These are phyloP conservation scores for Schwanniomyces occidentalis DNA, from an alignment of 805 yeast genomes.

Conservation along the genomic window DNA sequence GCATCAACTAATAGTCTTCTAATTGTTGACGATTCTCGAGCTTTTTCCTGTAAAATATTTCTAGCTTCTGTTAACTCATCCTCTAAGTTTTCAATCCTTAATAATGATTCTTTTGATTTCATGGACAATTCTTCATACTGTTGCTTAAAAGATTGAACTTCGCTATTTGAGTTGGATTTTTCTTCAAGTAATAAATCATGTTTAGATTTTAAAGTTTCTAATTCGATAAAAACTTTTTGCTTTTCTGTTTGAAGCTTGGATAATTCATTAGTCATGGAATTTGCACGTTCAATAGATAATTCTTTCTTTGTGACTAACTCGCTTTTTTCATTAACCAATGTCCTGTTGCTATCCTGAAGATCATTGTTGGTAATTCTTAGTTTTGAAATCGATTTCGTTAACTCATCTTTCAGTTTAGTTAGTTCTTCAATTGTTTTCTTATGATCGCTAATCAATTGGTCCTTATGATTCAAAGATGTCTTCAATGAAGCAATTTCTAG, in stretches of 20 bases:
- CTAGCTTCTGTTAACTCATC: conserved; percentile 82
- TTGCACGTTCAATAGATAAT: conserved; percentile 26
- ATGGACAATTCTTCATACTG: conserved; percentile 72
- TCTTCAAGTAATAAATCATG: conserved; percentile 34
- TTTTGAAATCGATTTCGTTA: conserved; percentile 38
- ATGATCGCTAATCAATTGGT: conserved; percentile 38
- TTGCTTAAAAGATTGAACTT: conserved; percentile 48
- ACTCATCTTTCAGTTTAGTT: conserved; percentile 38
- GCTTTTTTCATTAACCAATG: conserved; percentile 39
- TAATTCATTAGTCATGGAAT: conserved; percentile 34
- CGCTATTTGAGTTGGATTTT: conserved; percentile 38
- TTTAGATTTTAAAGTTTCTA: conserved; percentile 41
- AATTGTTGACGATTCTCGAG: conserved; percentile 73
- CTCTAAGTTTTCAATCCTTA: conserved; percentile 63
- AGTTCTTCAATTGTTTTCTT: conserved; percentile 35
- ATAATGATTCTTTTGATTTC: conserved; percentile 64
- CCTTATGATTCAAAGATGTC: conserved; percentile 46
- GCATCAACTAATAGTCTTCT: conserved; percentile 67
- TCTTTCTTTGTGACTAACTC: conserved; percentile 45
- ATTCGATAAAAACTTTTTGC: conserved; percentile 37
- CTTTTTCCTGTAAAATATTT: conserved; percentile 72
- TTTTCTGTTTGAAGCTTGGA: conserved; percentile 45
- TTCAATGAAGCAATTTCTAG: conserved; percentile 49
- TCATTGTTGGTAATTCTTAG: conserved; percentile 44
- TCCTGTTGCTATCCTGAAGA: conserved; percentile 33